Evolutionary conservation across 345 rosid genomes (phyloP), one percentile per base, ranked within the genome.

Genomic region (Alliaria petiolata): DNA sequence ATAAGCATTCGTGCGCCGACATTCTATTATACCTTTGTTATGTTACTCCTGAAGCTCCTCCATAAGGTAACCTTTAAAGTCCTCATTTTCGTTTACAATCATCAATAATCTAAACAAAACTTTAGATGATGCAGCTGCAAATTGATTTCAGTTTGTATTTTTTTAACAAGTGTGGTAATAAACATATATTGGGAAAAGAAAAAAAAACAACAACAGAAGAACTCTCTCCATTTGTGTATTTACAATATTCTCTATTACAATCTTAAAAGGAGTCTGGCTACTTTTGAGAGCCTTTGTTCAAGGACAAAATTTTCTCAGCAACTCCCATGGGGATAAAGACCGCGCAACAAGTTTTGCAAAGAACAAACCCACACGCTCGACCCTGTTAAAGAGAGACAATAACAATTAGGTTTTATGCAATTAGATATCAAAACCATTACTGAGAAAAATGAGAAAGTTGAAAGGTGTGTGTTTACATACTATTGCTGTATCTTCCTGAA

Each of bases 401-500:
- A 58, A 28, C 36, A 50, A 40, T 74, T 25, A 40, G 14, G 49
- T 26, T 39, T 62, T 36, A 69, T 20, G 61, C 38, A 39, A 38
- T 35, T 43, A 59, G 53, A 62, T 36, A 28, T 44, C 5, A 1
- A 7, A 54, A 59, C 17, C 30, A 36, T n/a, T 1, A 16, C 36
- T 9, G 15, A 46, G 3, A 53, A 22, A 15, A 44, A 36, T 17
- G 43, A 40, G 38, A 35, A 64, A 35, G 25, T 45, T 20, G n/a
- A 62, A 61, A 39, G 9, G 22, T 47, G 40, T 40, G 49, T 63
- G 33, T 40, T 63, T 16, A 70, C 85, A 15, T 85, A 95, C 96
- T 91, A 91, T 62, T 86, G 96, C 52, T 87, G 98, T 76, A 84
- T 85, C 82, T 88, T 95, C 80, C 89, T 83, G 89, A 91, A 95